phyloP scores from a whole-genome alignment of 1,139 yeast species.

The Zygosaccharomyces pseudobailii region DNA sequence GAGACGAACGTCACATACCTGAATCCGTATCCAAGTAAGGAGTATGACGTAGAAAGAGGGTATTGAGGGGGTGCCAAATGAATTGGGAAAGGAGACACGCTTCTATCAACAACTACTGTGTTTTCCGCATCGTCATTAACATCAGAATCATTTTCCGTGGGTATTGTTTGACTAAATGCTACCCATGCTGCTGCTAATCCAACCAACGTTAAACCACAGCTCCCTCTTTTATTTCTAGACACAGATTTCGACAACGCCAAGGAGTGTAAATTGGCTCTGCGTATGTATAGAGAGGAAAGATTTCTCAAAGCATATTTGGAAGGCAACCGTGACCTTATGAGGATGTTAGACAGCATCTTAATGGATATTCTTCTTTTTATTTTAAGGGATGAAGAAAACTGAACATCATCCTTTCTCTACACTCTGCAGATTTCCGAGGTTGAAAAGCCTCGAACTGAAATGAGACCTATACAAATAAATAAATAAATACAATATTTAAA shows the following conservation, averaged over 20 bases:
- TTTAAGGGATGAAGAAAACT: neutral
- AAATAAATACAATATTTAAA: slow-evolving; percentile 3
- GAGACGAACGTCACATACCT: slow-evolving; percentile 75
- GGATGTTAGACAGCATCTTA: neutral
- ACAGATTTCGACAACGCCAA: neutral
- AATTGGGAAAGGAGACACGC: slow-evolving; percentile 51
- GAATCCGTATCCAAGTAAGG: slow-evolving; percentile 71
- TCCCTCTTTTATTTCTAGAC: neutral
- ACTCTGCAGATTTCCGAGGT: neutral
- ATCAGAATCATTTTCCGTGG: slow-evolving; percentile 8
- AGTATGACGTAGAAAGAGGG: slow-evolving; percentile 34
- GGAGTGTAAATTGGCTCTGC: neutral
- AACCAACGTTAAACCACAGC: neutral
- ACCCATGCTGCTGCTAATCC: slow-evolving; percentile 5
- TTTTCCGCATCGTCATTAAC: slow-evolving; percentile 14
- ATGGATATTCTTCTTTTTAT: neutral
- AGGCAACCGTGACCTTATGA: neutral
- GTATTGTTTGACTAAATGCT: neutral
- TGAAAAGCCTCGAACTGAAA: neutral
- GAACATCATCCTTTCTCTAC: neutral
- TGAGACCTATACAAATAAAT: slow-evolving; percentile 1
- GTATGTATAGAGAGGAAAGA: neutral
- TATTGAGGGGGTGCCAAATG: slow-evolving; percentile 14
- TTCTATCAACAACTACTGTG: slow-evolving; percentile 43
- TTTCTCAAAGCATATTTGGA: neutral